Percentiles rank a stretch among this genome's conserved stretches.
Evolutionary conservation across 2,329 filamentous ascomycete species (phyloP).

Genomic region (Zelopaecilomyces penicillatus): DNA sequence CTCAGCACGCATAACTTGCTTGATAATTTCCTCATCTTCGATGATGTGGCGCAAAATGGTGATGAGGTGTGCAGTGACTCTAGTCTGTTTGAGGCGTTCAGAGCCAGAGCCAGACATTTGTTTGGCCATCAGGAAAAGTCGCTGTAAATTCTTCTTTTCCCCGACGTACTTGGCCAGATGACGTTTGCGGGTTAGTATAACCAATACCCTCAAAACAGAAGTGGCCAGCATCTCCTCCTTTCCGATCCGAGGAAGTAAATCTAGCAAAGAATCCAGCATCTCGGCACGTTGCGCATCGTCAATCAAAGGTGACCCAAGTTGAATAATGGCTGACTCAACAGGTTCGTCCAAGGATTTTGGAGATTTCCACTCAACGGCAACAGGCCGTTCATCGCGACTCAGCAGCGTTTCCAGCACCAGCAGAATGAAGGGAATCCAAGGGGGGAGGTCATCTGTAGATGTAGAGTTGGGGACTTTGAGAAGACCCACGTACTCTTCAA

Average conservation of each 20-base stretch:
- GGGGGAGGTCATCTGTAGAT: constrained; percentile 68
- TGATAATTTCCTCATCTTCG: constrained; percentile 85
- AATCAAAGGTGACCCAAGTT: constrained; percentile 48
- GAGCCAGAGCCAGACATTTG: constrained; percentile 76
- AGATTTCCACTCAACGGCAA: constrained; percentile 61
- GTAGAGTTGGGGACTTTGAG: constrained; percentile 62
- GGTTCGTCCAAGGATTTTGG: constrained; percentile 42
- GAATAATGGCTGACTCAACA: constrained; percentile 48
- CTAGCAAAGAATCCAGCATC: constrained; percentile 70
- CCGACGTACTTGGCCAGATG: constrained; percentile 67
- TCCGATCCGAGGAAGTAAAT: constrained; percentile 75
- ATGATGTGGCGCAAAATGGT: constrained; percentile 85
- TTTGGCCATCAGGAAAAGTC: constrained; percentile 90
- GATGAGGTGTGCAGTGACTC: constrained; percentile 59
- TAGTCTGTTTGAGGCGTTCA: constrained; percentile 55
- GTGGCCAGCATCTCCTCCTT: constrained; percentile 81
- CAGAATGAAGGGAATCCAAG: constrained; percentile 86
- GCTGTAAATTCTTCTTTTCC: constrained; percentile 81
- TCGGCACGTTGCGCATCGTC: constrained; percentile 56
- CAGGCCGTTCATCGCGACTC: constrained; percentile 79
- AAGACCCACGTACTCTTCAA: constrained; percentile 68
- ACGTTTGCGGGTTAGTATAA: constrained; percentile 77
- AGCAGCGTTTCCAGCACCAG: constrained; percentile 84
- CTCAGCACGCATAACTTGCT: constrained; percentile 85
- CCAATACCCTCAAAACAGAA: constrained; percentile 72